Conservation (phyloP, 768 basidiomycete species). For the Dioszegia aurantiaca region DNA sequence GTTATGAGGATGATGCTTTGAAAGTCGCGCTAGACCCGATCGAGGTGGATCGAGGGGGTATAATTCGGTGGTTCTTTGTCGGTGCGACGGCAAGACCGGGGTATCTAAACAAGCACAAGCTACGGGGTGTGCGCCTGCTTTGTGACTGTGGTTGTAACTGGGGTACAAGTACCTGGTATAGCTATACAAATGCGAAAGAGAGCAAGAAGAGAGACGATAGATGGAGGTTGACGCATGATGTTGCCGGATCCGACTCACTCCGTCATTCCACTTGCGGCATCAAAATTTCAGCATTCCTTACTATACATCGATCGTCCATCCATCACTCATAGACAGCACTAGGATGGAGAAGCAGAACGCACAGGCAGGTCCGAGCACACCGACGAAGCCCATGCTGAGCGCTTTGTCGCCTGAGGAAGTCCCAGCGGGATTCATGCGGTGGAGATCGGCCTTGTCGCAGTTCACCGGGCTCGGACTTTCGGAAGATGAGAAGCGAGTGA, state of each 20-base stretch:
- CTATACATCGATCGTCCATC: not conserved
- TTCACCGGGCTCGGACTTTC: conserved; percentile 60
- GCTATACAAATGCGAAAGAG: too few species aligned
- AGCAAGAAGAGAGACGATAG: not conserved
- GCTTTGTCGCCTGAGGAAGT: conserved; percentile 12
- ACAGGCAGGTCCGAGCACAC: conserved; percentile 19
- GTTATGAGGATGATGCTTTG: not conserved
- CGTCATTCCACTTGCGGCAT: too few species aligned
- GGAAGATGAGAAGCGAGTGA: conserved; percentile 53
- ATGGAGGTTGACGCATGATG: not conserved
- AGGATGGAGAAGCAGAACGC: conserved; percentile 12
- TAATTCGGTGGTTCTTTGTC: not conserved
- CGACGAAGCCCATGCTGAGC: not conserved
- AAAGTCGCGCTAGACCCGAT: not conserved
- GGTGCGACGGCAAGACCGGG: too few species aligned
- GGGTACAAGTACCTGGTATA: not conserved
- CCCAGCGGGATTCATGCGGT: conserved; percentile 56
- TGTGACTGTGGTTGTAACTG: too few species aligned
- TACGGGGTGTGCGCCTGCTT: too few species aligned
- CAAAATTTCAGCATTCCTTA: not conserved
- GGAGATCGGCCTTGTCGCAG: conserved; percentile 58
- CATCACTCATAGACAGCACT: not conserved
- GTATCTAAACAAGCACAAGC: conserved; percentile 4
- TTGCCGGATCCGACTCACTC: not conserved
- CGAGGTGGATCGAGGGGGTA: conserved; percentile 5